A percentile compares a stretch with the other conserved stretches of the same genome.
Evolutionary conservation across 768 basidiomycete genomes (phyloP).

Genomic region (Tubosaeta sp.): DNA sequence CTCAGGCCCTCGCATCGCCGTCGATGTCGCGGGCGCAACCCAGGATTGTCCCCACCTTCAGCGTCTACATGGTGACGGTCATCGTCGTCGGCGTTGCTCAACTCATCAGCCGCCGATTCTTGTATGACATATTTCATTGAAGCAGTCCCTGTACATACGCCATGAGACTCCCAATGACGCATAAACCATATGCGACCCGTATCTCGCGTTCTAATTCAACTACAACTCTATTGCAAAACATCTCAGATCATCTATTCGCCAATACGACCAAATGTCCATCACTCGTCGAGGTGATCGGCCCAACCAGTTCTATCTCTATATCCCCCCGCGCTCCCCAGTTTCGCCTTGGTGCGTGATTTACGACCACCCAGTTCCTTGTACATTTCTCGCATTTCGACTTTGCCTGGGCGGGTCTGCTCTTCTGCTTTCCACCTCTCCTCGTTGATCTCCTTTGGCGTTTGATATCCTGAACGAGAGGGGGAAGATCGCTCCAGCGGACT

Average conservation of each 20-base stretch:
- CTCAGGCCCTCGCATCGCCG: no score
- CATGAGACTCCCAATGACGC: no score
- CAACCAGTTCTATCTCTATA: slow-evolving; percentile 79
- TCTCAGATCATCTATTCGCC: background rate
- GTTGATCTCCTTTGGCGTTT: slow-evolving; percentile 72
- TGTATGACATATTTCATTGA: no score
- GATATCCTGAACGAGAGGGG: slow-evolving; percentile 54
- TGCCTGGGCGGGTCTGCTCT: slow-evolving; percentile 56
- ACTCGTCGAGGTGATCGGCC: slow-evolving; percentile 39
- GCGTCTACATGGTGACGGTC: no score
- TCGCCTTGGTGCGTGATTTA: slow-evolving; percentile 71
- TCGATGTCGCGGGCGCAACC: no score
- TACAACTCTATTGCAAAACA: background rate
- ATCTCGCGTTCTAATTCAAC: slow-evolving; percentile 34
- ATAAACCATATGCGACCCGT: slow-evolving; percentile 61
- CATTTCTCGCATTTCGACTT: slow-evolving; percentile 83
- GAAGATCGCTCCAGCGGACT: slow-evolving; percentile 46
- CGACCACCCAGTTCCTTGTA: slow-evolving; percentile 89
- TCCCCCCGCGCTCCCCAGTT: slow-evolving; percentile 60
- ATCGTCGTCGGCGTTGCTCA: no score
- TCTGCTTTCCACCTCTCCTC: slow-evolving; percentile 71
- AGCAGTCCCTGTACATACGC: no score
- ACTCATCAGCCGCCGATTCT: no score
- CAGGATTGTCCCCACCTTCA: no score
- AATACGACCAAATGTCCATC: background rate